phyloP scores from a whole-genome alignment of 2,329 filamentous ascomycete genomes.

The Helicocarpus griseus region DNA sequence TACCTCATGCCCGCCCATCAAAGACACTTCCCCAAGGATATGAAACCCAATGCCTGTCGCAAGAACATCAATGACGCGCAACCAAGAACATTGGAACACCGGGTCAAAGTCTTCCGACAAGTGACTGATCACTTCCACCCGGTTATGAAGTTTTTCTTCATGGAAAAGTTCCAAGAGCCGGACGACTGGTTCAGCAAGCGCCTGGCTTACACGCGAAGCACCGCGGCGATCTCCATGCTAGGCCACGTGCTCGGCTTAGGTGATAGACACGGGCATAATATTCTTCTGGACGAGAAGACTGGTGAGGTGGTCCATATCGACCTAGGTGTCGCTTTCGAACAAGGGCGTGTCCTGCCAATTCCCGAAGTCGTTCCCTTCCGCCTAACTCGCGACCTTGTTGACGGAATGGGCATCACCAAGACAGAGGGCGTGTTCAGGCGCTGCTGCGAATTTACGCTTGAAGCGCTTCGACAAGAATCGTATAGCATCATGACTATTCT shows the following conservation, averaged over 20 bases:
- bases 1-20: constrained; percentile 87
- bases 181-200: constrained; percentile 92
- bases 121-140: constrained; percentile 78
- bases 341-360: constrained; percentile 86
- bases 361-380: constrained; percentile 95
- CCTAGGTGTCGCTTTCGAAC: constrained; percentile 92
- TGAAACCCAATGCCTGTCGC: constrained; percentile 65
- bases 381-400: constrained; percentile 85
- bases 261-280: constrained; percentile 94
- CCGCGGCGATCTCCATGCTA: constrained; percentile 88
- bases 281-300: constrained; percentile 77
- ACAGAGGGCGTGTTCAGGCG: constrained; percentile 93
- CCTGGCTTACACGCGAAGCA: constrained; percentile 84
- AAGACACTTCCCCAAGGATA: constrained; percentile 73
- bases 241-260: constrained; percentile 88
- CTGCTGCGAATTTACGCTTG: constrained; percentile 97
- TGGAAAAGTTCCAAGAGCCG: constrained; percentile 85
- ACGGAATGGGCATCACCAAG: constrained; percentile 91
- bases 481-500: constrained; percentile 98
- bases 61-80: constrained; percentile 70
- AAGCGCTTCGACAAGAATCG: constrained; percentile 86
- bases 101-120: constrained; percentile 65
- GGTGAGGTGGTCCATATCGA: constrained; percentile 97
- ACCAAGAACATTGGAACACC: constrained; percentile 56
- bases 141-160: constrained; percentile 94